These are phyloP conservation scores for Porcisia hertigi DNA, from an alignment of 208 protist species.

Conservation along the genomic window DNA sequence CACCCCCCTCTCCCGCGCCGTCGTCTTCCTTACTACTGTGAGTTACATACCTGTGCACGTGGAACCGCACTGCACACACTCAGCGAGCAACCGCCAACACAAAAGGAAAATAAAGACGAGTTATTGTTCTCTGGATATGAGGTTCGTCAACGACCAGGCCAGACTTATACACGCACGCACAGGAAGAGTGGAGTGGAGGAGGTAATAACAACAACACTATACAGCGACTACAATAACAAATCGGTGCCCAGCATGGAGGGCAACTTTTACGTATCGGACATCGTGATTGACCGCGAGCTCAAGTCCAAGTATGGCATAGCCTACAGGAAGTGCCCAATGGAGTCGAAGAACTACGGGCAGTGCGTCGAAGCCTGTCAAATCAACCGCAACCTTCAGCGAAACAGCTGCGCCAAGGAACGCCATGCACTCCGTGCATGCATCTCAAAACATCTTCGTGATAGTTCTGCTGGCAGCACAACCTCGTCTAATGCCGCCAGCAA, in stretches of 20 bases:
- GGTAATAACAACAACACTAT: neutral
- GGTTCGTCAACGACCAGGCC: neutral
- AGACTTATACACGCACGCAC: neutral
- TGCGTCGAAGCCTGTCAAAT: slow-evolving; percentile 82
- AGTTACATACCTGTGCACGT: too few relatives aligned
- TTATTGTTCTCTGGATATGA: too few relatives aligned
- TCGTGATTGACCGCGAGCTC: slow-evolving; percentile 62
- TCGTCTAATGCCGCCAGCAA: neutral
- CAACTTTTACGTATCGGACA: slow-evolving; percentile 86
- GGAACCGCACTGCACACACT: too few relatives aligned
- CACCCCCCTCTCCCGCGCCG: too few relatives aligned
- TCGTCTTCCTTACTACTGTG: too few relatives aligned
- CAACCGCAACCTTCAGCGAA: slow-evolving; percentile 60
- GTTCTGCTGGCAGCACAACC: neutral
- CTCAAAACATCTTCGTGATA: slow-evolving; percentile 32
- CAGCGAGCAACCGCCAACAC: too few relatives aligned
- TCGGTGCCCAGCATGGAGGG: slow-evolving; percentile 59
- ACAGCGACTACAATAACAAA: neutral
- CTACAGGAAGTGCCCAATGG: slow-evolving; percentile 56
- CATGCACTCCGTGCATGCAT: slow-evolving; percentile 64
- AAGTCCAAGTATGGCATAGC: slow-evolving; percentile 59
- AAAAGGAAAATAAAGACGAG: too few relatives aligned
- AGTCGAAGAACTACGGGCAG: slow-evolving; percentile 56
- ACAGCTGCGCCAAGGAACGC: slow-evolving; percentile 62
- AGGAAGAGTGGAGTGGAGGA: neutral